Conservation (phyloP, 1,139 yeast genomes). For the Nadsonia starkeyi-henricii region DNA sequence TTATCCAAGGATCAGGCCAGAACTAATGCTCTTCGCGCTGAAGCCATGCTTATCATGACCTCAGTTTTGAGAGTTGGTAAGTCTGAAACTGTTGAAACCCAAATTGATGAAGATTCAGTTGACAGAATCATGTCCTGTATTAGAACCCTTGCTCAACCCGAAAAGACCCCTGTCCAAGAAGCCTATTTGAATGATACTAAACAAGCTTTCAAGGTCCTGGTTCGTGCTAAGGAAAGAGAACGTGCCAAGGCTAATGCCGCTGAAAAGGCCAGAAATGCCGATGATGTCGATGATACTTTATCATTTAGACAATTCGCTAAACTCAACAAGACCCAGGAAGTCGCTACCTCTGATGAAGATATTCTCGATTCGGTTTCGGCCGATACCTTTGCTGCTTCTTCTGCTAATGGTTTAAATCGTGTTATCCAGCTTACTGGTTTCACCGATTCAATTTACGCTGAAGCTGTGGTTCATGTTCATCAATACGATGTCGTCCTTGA, state of each 20-base stretch:
- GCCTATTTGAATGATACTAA: conserved; percentile 84
- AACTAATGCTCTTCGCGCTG: conserved; percentile 81
- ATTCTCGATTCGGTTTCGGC: conserved; percentile 32
- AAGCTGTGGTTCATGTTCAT: conserved; percentile 87
- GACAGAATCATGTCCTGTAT: conserved; percentile 83
- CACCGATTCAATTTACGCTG: conserved; percentile 96
- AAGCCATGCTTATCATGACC: conserved; percentile 84
- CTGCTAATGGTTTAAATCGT: conserved; percentile 30
- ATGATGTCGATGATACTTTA: conserved; percentile 73
- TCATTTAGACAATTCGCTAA: conserved; percentile 69
- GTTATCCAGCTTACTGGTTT: conserved; percentile 86
- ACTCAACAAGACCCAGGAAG: conserved; percentile 28
- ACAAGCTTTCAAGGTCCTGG: conserved; percentile 61
- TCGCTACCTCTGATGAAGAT: conserved; percentile 20
- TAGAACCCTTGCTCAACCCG: conserved; percentile 57
- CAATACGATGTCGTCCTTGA: conserved; percentile 94
- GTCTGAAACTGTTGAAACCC: conserved; percentile 55
- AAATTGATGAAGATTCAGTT: conserved; percentile 88
- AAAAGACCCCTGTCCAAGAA: conserved; percentile 38
- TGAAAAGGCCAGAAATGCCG: conserved; percentile 51
- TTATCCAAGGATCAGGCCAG: conserved; percentile 36
- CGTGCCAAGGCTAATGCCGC: conserved; percentile 47
- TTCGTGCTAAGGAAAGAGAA: conserved; percentile 36
- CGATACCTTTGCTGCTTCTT: conserved; percentile 30
- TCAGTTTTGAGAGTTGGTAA: conserved; percentile 85